A percentile compares a stretch with the other conserved stretches of the same genome.
These are phyloP conservation scores for Hygrocybe coccinea DNA, from an alignment of 768 basidiomycete genomes.

Conservation along the genomic window DNA sequence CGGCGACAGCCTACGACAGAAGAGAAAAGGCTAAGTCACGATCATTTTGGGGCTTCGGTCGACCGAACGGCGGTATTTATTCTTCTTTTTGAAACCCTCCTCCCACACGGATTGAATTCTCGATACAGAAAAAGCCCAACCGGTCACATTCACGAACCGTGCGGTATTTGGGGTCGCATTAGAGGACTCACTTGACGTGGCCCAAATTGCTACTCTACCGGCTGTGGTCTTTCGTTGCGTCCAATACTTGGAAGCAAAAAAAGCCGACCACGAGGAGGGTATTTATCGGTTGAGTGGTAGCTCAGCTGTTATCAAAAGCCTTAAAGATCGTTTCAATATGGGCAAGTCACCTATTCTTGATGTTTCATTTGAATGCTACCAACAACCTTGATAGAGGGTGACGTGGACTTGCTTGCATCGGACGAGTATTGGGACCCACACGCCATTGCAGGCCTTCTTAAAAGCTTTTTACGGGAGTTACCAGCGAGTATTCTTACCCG, in stretches of 20 bases:
- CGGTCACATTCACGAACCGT: constrained; percentile 44
- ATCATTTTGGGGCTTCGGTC: constrained; percentile 90
- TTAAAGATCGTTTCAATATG: constrained; percentile 89
- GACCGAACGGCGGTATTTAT: constrained; percentile 44
- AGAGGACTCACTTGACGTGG: constrained; percentile 82
- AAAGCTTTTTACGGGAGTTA: constrained; percentile 88
- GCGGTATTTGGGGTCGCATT: constrained; percentile 87
- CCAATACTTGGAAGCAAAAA: constrained; percentile 89
- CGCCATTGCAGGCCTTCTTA: constrained; percentile 92
- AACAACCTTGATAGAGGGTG: constrained; percentile 66
- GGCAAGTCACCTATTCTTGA: constrained; percentile 45
- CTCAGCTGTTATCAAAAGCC: constrained; percentile 87
- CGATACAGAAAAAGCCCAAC: constrained; percentile 34
- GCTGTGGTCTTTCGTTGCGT: constrained; percentile 94
- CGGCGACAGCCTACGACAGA: constrained; percentile 50
- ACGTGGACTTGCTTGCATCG: constrained; percentile 79
- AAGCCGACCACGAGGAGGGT: constrained; percentile 95
- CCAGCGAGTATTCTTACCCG: constrained; percentile 90
- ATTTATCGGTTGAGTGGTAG: constrained; percentile 95
- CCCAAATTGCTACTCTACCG: constrained; percentile 85
- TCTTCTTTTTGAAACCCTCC: constrained; percentile 7
- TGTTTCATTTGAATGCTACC: constrained; percentile 5
- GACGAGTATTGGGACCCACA: constrained; percentile 98
- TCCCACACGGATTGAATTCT: constrained; percentile 15
- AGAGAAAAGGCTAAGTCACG: constrained; percentile 90